These are phyloP conservation scores for Tetragonia tetragonoides DNA, from an alignment of 148 eudicot species.

Conservation along the genomic window DNA sequence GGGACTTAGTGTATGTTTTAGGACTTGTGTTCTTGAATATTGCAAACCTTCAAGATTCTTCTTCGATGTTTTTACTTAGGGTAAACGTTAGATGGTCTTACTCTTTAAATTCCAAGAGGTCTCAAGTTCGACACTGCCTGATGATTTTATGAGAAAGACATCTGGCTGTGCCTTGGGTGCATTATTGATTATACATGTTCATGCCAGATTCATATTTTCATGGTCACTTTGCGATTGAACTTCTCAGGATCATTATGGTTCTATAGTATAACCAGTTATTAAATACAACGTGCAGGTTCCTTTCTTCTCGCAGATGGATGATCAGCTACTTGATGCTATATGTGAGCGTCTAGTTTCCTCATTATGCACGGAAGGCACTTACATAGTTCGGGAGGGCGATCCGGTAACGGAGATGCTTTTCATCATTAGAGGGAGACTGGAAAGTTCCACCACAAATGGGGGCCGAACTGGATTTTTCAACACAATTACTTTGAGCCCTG, in stretches of 20 bases:
- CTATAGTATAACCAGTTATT: not conserved
- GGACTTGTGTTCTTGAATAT: no score
- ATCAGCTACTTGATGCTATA: conserved; percentile 83
- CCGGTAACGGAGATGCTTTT: conserved; percentile 85
- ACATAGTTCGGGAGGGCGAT: conserved; percentile 81
- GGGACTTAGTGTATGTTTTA: no score
- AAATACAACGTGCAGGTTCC: conserved; percentile 53
- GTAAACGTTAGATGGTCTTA: no score
- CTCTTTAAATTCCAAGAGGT: no score
- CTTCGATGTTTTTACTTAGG: no score
- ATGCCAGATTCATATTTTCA: not conserved
- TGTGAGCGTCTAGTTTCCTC: conserved; percentile 82
- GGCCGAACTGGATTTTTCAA: conserved; percentile 86
- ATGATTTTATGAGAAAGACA: not conserved
- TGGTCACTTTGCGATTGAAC: not conserved
- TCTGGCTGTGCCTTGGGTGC: not conserved
- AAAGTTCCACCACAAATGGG: conserved; percentile 83
- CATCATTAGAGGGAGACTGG: conserved; percentile 71
- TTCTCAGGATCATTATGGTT: not conserved
- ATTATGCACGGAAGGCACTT: conserved; percentile 70
- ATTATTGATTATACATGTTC: not conserved
- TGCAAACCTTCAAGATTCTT: no score
- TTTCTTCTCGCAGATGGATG: conserved; percentile 88
- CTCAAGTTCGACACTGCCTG: no score
- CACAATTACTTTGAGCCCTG: conserved; percentile 58